Conservation (phyloP, 148 eudicot species). For the Cornus kousa region DNA sequence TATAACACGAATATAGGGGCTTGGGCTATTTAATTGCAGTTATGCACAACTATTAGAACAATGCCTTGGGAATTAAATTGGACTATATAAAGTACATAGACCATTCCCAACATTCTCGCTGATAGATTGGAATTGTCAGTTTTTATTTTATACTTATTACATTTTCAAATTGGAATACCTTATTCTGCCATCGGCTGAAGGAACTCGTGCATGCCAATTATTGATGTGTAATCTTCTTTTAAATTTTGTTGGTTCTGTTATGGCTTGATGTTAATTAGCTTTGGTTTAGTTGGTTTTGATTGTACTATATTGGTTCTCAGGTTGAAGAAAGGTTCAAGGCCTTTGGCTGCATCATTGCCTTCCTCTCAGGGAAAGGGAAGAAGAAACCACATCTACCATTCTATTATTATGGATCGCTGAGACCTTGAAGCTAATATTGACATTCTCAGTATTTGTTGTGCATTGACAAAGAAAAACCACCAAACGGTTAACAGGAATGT, state of each 20-base stretch:
- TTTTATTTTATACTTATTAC: too few relatives aligned
- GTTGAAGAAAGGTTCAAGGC: slow-evolving; percentile 22
- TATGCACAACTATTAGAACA: background rate
- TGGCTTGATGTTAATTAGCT: too few relatives aligned
- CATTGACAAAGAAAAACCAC: slow-evolving; percentile 53
- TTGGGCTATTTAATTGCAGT: too few relatives aligned
- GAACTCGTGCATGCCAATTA: background rate
- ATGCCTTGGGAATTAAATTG: background rate
- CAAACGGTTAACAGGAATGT: slow-evolving; percentile 59
- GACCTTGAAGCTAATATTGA: slow-evolving; percentile 51
- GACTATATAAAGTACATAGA: too few relatives aligned
- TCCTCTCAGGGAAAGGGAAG: slow-evolving; percentile 48
- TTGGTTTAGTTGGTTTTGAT: too few relatives aligned
- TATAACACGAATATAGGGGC: too few relatives aligned
- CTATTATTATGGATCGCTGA: slow-evolving; percentile 27
- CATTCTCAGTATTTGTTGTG: slow-evolving; percentile 57
- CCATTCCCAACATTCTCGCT: too few relatives aligned
- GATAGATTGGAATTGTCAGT: background rate
- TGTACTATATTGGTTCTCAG: too few relatives aligned
- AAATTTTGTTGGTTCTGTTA: too few relatives aligned
- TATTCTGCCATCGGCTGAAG: background rate
- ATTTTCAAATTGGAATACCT: background rate
- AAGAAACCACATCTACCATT: slow-evolving; percentile 27
- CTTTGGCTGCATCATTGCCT: slow-evolving; percentile 70
- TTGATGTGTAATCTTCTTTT: too few relatives aligned